phyloP scores from a whole-genome alignment of 31 red algal genomes.

The Endocladia muricata region DNA sequence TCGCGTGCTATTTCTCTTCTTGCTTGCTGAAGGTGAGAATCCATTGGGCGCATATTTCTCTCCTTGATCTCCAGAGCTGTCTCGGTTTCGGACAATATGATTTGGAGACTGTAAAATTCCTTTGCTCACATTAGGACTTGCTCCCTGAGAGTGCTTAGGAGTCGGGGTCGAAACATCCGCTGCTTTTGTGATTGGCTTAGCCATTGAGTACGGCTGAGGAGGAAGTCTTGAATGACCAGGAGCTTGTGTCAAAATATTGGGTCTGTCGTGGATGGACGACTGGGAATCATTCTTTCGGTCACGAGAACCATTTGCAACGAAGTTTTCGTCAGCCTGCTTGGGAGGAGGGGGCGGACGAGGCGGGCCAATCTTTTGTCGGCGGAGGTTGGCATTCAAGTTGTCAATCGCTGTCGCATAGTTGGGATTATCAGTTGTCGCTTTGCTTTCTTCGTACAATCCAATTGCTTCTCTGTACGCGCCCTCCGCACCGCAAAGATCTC shows the following conservation, averaged over 20 bases:
- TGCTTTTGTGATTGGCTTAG: not conserved
- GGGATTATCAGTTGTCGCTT: constrained; percentile 37
- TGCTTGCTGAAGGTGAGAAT: not conserved
- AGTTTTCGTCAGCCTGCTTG: not conserved
- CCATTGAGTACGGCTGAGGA: not conserved
- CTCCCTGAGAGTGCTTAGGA: not conserved
- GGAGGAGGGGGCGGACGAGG: not conserved
- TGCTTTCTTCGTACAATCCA: constrained; percentile 48
- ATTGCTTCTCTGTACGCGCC: constrained; percentile 45
- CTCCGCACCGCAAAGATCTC: constrained; percentile 36
- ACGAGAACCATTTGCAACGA: not conserved
- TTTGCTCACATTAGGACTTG: not conserved
- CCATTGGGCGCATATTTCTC: not conserved
- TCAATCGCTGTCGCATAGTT: constrained; percentile 58
- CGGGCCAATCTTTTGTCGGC: constrained; percentile 24
- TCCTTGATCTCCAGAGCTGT: not conserved
- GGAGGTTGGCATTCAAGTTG: constrained; percentile 46
- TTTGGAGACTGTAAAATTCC: not conserved
- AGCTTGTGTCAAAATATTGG: not conserved
- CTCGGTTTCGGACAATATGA: not conserved
- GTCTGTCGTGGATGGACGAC: not conserved
- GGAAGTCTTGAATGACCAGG: not conserved
- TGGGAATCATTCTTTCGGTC: too few species aligned
- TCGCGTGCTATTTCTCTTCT: not conserved
- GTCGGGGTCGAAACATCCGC: constrained; percentile 19